These are phyloP conservation scores for Penicillium nucicola DNA, from an alignment of 495 filamentous ascomycete genomes.

Conservation along the genomic window DNA sequence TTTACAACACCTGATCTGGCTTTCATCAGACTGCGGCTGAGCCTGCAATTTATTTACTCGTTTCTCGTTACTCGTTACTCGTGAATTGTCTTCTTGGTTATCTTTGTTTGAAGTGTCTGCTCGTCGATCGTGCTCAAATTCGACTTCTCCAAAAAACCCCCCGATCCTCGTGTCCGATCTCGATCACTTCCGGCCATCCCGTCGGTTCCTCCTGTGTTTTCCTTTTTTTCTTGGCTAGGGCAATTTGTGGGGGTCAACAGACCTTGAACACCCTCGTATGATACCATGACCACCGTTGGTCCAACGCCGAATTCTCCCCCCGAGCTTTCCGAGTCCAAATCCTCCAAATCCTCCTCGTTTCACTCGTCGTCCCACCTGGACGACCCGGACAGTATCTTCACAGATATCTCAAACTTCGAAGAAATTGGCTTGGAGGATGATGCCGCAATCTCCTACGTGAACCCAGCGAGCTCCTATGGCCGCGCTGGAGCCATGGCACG, in stretches of 20 bases:
- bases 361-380: conserved; percentile 69
- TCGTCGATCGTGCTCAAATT: not conserved
- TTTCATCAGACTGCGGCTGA: conserved; percentile 29
- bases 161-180: conserved; percentile 22
- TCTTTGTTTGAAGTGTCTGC: conserved; percentile 7
- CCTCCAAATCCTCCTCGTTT: conserved; percentile 87
- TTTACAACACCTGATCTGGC: conserved; percentile 29
- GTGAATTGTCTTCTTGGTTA: conserved; percentile 19
- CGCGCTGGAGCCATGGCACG: conserved; percentile 27
- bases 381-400: conserved; percentile 61
- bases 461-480: conserved; percentile 27
- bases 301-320: conserved; percentile 73
- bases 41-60: conserved; percentile 29
- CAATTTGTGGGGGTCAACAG: conserved; percentile 8
- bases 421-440: conserved; percentile 88
- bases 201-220: conserved; percentile 12
- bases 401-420: conserved; percentile 81
- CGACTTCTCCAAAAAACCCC: not conserved
- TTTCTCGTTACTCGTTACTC: too few relatives aligned
- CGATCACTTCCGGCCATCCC: conserved; percentile 17
- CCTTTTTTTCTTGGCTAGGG: conserved; percentile 1
- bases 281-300: conserved; percentile 59
- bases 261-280: conserved; percentile 28
- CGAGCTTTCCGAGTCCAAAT: conserved; percentile 79
- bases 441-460: conserved; percentile 25